A percentile compares a stretch with the other conserved stretches of the same genome.
These are phyloP conservation scores for Kwoniella mangroviensis DNA, from an alignment of 768 basidiomycete species.

Conservation along the genomic window DNA sequence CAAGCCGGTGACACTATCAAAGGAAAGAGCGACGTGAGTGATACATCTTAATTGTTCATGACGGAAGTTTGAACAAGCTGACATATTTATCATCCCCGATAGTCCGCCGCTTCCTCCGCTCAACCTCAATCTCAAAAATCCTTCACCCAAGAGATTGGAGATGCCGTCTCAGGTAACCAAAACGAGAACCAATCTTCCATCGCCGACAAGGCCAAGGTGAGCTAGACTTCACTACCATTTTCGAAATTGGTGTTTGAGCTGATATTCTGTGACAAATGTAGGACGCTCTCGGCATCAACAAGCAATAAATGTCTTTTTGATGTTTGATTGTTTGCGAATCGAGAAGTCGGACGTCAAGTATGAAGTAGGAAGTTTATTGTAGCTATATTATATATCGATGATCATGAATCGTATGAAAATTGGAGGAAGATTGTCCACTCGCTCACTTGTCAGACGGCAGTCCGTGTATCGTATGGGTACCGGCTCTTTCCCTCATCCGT, in stretches of 20 bases:
- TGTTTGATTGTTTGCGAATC: background rate
- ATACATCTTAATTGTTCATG: background rate
- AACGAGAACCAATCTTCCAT: constrained; percentile 51
- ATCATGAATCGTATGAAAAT: constrained; percentile 17
- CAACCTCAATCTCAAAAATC: constrained; percentile 54
- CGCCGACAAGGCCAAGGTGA: constrained; percentile 49
- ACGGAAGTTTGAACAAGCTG: background rate
- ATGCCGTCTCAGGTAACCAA: constrained; percentile 44
- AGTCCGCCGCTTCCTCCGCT: constrained; percentile 49
- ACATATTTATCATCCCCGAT: constrained; percentile 9
- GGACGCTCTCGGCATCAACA: constrained; percentile 36
- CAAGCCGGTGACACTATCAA: constrained; percentile 45
- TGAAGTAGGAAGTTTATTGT: constrained; percentile 12
- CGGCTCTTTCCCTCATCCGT: no score
- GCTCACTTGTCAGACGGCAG: no score
- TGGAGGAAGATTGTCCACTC: no score
- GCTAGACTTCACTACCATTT: background rate
- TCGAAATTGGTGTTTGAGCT: background rate
- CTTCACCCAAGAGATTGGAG: constrained; percentile 26
- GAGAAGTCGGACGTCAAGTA: background rate
- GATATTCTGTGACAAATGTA: background rate
- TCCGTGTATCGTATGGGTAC: no score
- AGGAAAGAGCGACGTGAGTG: constrained; percentile 49
- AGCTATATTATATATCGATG: constrained; percentile 17
- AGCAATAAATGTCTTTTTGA: constrained; percentile 10